A percentile compares a stretch with the other conserved stretches of the same genome.
Conservation (phyloP, 495 filamentous ascomycete genomes). For the Xylaria acuta region DNA sequence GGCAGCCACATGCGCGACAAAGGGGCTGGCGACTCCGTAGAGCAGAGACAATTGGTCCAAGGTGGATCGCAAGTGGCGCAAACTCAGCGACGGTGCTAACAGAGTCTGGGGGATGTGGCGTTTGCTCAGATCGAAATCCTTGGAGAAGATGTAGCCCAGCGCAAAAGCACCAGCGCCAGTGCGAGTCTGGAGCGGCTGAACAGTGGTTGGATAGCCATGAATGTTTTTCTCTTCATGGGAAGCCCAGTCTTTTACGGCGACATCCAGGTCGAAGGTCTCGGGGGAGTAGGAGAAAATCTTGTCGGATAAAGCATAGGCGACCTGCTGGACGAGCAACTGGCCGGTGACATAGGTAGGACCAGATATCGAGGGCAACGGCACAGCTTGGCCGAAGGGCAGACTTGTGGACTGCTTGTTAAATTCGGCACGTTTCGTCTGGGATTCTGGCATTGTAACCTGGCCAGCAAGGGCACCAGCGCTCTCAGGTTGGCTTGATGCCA, state of each 20-base stretch:
- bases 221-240: constrained; percentile 70
- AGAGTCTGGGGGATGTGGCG: constrained; percentile 89
- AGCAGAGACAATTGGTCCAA: constrained; percentile 89
- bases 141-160: constrained; percentile 95
- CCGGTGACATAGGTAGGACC: constrained; percentile 91
- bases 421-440: constrained; percentile 37
- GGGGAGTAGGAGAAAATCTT: constrained; percentile 97
- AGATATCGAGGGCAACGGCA: constrained; percentile 69
- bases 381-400: constrained; percentile 66
- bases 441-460: constrained; percentile 36
- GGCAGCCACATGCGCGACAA: constrained; percentile 93
- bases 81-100: constrained; percentile 79
- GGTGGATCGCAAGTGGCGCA: constrained; percentile 79
- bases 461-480: constrained; percentile 32
- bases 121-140: constrained; percentile 91
- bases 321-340: constrained; percentile 92
- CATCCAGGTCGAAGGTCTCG: constrained; percentile 87
- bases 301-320: constrained; percentile 90
- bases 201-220: constrained; percentile 77
- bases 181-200: constrained; percentile 83
- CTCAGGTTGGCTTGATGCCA: constrained; percentile 37
- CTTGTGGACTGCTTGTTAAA: constrained; percentile 57
- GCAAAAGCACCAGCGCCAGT: constrained; percentile 90
- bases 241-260: constrained; percentile 79
- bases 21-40: constrained; percentile 87